Conservation (phyloP, 768 basidiomycete species). For the Boletus pseudopeckii region DNA sequence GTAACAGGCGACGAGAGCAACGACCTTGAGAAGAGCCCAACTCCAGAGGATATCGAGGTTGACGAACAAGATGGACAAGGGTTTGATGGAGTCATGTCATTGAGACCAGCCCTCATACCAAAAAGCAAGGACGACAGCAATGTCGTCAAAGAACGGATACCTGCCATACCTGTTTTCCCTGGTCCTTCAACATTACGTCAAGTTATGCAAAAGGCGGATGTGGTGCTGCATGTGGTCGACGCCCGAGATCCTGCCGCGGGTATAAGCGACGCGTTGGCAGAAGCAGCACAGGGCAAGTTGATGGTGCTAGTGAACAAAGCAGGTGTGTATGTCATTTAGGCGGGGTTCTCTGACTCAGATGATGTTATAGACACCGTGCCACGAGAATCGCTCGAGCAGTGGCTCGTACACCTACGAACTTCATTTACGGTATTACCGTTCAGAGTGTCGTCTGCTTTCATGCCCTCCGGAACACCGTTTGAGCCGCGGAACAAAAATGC, state of each 20-base stretch:
- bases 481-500: slow-evolving; percentile 41
- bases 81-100: slow-evolving; percentile 39
- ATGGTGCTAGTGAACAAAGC: slow-evolving; percentile 83
- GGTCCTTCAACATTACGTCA: slow-evolving; percentile 28
- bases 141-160: slow-evolving; percentile 3
- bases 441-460: slow-evolving; percentile 65
- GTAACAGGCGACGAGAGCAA: slow-evolving; percentile 29
- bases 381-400: slow-evolving; percentile 66
- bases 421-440: slow-evolving; percentile 68
- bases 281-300: slow-evolving; percentile 42
- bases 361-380: slow-evolving; percentile 66
- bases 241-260: slow-evolving; percentile 76
- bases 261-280: slow-evolving; percentile 62
- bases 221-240: slow-evolving; percentile 78
- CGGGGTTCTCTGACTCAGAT: not conserved
- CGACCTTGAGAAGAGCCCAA: slow-evolving; percentile 24
- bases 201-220: slow-evolving; percentile 75
- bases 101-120: slow-evolving; percentile 7
- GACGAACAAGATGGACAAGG: slow-evolving; percentile 28
- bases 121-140: not conserved
- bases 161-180: slow-evolving; percentile 22
- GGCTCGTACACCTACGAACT: slow-evolving; percentile 60
- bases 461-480: slow-evolving; percentile 39
- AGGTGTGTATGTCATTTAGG: slow-evolving; percentile 47
- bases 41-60: slow-evolving; percentile 27